Evolutionary conservation across 2,329 filamentous ascomycete genomes (phyloP).

Genomic region (Colletotrichum musicola): DNA sequence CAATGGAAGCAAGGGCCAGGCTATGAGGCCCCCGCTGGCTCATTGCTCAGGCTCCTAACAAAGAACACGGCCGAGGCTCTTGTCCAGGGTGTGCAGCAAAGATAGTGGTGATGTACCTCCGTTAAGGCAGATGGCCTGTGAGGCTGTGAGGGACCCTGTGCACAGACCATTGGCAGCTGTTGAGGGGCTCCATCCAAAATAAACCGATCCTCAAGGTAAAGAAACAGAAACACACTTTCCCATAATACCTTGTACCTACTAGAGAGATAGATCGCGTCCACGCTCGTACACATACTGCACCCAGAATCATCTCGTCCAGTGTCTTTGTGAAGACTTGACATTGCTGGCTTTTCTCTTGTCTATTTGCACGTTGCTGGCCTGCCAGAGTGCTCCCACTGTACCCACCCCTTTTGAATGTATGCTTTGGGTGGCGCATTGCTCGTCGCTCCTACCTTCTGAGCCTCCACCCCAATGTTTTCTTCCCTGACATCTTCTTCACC

Average conservation of each 20-base stretch:
- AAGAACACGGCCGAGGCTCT: conserved; percentile 9
- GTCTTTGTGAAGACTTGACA: conserved; percentile 32
- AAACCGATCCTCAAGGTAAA: conserved; percentile 28
- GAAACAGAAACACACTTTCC: conserved; percentile 30
- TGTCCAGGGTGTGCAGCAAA: not conserved
- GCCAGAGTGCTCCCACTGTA: conserved; percentile 13
- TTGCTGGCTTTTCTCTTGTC: conserved; percentile 2
- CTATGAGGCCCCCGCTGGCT: not conserved
- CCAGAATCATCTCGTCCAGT: not conserved
- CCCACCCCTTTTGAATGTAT: conserved; percentile 35
- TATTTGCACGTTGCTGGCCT: conserved; percentile 11
- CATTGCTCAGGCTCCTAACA: conserved; percentile 23
- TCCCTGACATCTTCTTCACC: conserved; percentile 31
- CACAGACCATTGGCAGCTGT: conserved; percentile 30
- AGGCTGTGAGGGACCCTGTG: conserved; percentile 30
- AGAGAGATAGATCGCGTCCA: conserved; percentile 15
- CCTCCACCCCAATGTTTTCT: conserved; percentile 39
- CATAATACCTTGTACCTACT: conserved; percentile 17
- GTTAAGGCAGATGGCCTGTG: conserved; percentile 22
- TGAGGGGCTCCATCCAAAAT: conserved; percentile 37
- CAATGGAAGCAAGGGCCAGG: conserved; percentile 2
- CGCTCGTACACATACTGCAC: too few species aligned
- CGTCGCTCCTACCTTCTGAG: conserved; percentile 32
- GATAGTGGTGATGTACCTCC: conserved; percentile 23
- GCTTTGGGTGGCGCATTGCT: conserved; percentile 37